These are phyloP conservation scores for Afroboletus lepidellus DNA, from an alignment of 1,284 basidiomycete species.

Conservation along the genomic window DNA sequence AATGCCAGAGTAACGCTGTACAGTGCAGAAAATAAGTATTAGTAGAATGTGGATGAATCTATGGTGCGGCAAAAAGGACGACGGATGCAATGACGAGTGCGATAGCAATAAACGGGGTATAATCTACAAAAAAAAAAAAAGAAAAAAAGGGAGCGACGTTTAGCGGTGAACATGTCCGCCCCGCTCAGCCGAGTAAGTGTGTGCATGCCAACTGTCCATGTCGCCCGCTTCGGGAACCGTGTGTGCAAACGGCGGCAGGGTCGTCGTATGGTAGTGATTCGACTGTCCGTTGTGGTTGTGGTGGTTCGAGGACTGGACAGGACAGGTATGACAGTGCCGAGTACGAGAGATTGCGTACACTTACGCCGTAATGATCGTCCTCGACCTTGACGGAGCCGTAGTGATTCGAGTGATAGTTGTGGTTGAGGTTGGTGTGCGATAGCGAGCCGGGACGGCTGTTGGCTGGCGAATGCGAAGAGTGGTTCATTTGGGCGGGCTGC, in stretches of 20 bases:
- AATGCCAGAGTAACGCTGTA: slow-evolving; percentile 36
- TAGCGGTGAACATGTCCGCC: slow-evolving; percentile 52
- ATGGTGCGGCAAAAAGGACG: slow-evolving; percentile 17
- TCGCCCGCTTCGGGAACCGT: slow-evolving; percentile 37
- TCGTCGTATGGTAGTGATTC: slow-evolving; percentile 37
- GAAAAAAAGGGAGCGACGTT: not conserved
- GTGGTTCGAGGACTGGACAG: slow-evolving; percentile 32
- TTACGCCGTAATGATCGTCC: slow-evolving; percentile 61
- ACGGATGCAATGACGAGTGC: slow-evolving; percentile 16
- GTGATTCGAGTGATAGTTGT: slow-evolving; percentile 35
- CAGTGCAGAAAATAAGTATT: slow-evolving; percentile 36
- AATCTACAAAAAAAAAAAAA: slow-evolving; percentile 26
- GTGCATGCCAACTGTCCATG: slow-evolving; percentile 56
- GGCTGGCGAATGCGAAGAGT: slow-evolving; percentile 44
- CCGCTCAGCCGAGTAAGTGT: slow-evolving; percentile 58
- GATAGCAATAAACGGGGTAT: slow-evolving; percentile 38
- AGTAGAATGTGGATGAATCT: slow-evolving; percentile 34
- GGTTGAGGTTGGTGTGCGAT: slow-evolving; percentile 34
- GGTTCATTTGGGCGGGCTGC: slow-evolving; percentile 64
- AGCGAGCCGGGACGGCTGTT: slow-evolving; percentile 42
- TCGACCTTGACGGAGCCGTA: slow-evolving; percentile 60
- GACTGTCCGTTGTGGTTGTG: slow-evolving; percentile 37
- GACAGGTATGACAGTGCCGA: not conserved
- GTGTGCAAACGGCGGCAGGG: slow-evolving; percentile 47
- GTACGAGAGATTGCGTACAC: slow-evolving; percentile 24